phyloP scores from a whole-genome alignment of 441 rosid genomes.

The Flueggea neowawraea region DNA sequence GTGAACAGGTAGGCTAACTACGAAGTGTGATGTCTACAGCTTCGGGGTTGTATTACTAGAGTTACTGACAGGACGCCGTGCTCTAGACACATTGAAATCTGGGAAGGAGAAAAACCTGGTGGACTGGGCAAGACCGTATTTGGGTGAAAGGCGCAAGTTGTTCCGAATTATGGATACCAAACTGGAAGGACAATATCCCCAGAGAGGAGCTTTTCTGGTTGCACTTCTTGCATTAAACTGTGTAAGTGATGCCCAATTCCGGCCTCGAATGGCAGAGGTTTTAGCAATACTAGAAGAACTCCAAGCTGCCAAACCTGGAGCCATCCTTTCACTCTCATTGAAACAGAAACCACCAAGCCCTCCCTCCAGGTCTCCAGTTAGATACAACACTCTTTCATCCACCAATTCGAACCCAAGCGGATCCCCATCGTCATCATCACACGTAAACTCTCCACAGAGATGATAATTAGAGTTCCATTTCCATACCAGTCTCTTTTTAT shows the following conservation, averaged over 20 bases:
- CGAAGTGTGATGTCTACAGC: conserved; percentile 70
- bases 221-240: conserved; percentile 55
- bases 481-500: too few relatives aligned
- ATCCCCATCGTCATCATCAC: too few relatives aligned
- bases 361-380: conserved; percentile 12
- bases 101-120: conserved; percentile 57
- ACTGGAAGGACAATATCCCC: conserved; percentile 58
- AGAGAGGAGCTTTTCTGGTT: conserved; percentile 49
- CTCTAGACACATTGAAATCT: conserved; percentile 38
- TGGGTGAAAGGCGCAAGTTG: conserved; percentile 49
- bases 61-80: conserved; percentile 53
- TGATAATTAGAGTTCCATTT: too few relatives aligned
- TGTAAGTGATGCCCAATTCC: conserved; percentile 46
- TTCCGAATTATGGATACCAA: conserved; percentile 63
- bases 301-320: conserved; percentile 28
- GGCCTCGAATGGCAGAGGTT: conserved; percentile 62
- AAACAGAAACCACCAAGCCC: conserved; percentile 1
- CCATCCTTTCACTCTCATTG: conserved; percentile 6
- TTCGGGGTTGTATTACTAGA: conserved; percentile 78
- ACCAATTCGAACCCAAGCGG: background rate
- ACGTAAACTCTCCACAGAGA: too few relatives aligned
- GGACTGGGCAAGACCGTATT: conserved; percentile 60
- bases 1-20: conserved; percentile 56
- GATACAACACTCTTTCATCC: conserved; percentile 5
- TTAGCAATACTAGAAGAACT: conserved; percentile 41